Base-by-base conservation (phyloP, 441 rosid species). In the Pelargonium cotyledonis region DNA sequence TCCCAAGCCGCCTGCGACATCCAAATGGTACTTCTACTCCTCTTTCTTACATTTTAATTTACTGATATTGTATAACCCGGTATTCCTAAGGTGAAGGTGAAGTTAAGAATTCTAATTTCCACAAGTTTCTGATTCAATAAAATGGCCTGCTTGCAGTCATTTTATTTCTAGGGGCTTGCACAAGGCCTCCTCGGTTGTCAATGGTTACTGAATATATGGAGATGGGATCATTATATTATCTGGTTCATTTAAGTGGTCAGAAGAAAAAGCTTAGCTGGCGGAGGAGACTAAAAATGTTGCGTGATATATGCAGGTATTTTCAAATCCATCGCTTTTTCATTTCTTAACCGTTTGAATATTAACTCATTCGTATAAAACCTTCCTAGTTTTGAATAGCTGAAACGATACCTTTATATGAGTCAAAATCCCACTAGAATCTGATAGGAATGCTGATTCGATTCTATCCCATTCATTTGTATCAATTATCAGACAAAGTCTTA, bases 161-260 rank as follows among this genome's bases (percentile, higher is more conserved):
- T 78, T 85, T 95, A 69, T 95, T 92, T 82, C 81, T 92, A 85
- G 99, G 99, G 78, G 98, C 98, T 62, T 95, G 98, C 83, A 88
- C 85, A 68, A 88, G 77, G 72, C 99, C 99, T 71, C 98, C 98
- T 31, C 88, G 79, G 57, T 84, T 95, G 75, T 95, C 99, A 60
- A 83, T 95, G 89, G 83, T 95, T 73, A 95, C 98, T 7, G 98
- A 95, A 75, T 95, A 90, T 80, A 92, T 95, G 97, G 99, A 95
- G 81, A 85, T 86, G 95, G 96, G 98, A 68, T 92, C 98, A 18
- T 75, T 92, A 81, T 89, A 90, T 76, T 78, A 84, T 81, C 79
- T 92, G 81, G 90, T 95, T 78, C 98, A 90, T 78, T 70, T 76
- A 70, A 92, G 96, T 75, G 92, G 96, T 79, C 97, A 91, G 75